Evolutionary conservation across 495 filamentous ascomycete species (phyloP).

Genomic region (Penicillium chermesinum): DNA sequence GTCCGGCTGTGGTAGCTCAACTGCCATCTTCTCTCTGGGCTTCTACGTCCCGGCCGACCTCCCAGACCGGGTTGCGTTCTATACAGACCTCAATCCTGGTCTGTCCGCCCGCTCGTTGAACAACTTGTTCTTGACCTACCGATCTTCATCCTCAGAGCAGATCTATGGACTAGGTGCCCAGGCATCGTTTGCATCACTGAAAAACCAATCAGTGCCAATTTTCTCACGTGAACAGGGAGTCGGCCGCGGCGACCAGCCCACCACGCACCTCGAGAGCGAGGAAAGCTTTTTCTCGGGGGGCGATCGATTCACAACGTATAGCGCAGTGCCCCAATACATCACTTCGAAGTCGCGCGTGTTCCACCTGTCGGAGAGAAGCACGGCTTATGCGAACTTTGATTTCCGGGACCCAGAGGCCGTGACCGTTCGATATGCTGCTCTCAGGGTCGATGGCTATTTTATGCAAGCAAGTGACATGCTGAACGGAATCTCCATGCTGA

Average conservation of each 20-base stretch:
- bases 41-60: constrained; percentile 18
- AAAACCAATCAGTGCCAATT: constrained; percentile 25
- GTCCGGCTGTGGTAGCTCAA: constrained; percentile 15
- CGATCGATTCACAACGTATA: constrained; percentile 21
- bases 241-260: constrained; percentile 25
- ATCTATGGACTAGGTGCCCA: constrained; percentile 27
- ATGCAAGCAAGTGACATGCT: constrained; percentile 21
- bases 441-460: constrained; percentile 15
- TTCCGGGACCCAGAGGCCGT: constrained; percentile 13
- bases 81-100: constrained; percentile 10
- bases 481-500: constrained; percentile 19
- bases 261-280: constrained; percentile 14
- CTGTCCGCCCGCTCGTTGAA: constrained; percentile 3
- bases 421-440: constrained; percentile 18
- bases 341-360: constrained; percentile 16
- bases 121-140: constrained; percentile 20
- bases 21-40: constrained; percentile 9
- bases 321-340: constrained; percentile 22
- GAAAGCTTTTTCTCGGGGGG: constrained; percentile 23
- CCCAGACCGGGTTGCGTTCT: constrained; percentile 19
- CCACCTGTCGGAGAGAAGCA: constrained; percentile 18
- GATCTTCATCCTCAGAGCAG: constrained; percentile 18
- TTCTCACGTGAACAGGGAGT: constrained; percentile 27
- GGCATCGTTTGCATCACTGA: constrained; percentile 25
- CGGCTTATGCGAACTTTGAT: constrained; percentile 22